Conservation (phyloP, 2,329 filamentous ascomycete species). For the Aspergillus vadensis region DNA sequence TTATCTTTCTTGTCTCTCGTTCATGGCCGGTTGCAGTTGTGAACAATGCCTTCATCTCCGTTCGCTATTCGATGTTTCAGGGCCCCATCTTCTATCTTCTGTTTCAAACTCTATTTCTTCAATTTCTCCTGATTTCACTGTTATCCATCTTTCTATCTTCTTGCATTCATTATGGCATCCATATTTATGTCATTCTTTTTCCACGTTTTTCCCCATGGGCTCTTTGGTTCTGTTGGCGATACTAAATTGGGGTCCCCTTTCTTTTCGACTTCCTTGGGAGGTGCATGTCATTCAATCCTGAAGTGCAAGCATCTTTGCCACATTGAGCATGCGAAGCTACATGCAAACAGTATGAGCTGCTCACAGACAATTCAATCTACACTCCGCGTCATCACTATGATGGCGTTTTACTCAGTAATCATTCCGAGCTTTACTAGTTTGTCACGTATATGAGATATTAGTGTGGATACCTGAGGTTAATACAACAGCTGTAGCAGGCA, state of each 20-base stretch:
- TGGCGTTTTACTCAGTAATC: neutral
- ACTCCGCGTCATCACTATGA: conserved; percentile 12
- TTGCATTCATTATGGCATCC: conserved; percentile 14
- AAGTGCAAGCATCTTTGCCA: conserved; percentile 8
- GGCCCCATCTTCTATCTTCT: conserved; percentile 20
- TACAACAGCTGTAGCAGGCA: too few relatives aligned
- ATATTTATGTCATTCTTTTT: conserved; percentile 15
- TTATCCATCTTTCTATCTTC: conserved; percentile 11
- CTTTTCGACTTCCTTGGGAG: conserved; percentile 11
- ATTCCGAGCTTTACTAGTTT: neutral
- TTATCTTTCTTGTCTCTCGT: conserved; percentile 34
- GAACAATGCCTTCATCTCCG: conserved; percentile 26
- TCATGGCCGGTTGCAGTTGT: conserved; percentile 33
- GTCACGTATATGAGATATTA: too few relatives aligned
- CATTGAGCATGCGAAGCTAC: neutral
- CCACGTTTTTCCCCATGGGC: conserved; percentile 7
- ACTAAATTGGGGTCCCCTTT: conserved; percentile 6
- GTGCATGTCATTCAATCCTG: conserved; percentile 11
- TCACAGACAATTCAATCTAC: conserved; percentile 19
- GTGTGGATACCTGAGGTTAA: too few relatives aligned
- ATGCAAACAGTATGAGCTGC: conserved; percentile 8
- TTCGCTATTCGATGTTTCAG: conserved; percentile 27
- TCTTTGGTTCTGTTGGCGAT: conserved; percentile 8
- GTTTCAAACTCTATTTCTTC: conserved; percentile 14
- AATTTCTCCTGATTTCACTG: conserved; percentile 15